These are phyloP conservation scores for Skeletonema grethae DNA, from an alignment of 108 stramenopile species.

Conservation along the genomic window DNA sequence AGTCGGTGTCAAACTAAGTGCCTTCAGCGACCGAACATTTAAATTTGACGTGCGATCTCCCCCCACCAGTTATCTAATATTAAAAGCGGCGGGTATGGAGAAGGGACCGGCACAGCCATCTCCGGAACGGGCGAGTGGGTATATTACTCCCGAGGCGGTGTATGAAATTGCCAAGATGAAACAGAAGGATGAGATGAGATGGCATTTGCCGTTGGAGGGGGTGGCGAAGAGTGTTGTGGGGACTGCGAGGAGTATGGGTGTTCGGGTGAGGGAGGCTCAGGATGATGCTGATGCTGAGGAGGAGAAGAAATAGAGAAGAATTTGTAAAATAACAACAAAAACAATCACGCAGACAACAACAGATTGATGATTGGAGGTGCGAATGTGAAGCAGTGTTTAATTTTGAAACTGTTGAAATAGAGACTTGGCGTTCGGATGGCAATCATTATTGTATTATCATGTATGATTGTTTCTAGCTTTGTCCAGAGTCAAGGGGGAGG, in stretches of 20 bases:
- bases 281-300: constrained; percentile 14
- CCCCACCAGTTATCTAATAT: constrained; percentile 82
- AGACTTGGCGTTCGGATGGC: too few relatives aligned
- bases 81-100: constrained; percentile 73
- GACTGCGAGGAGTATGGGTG: constrained; percentile 82
- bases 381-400: neutral
- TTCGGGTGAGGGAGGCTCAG: constrained; percentile 53
- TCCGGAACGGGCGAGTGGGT: constrained; percentile 62
- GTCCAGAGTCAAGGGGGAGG: too few relatives aligned
- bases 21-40: constrained; percentile 83
- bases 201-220: constrained; percentile 82
- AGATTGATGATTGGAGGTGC: neutral
- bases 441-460: too few relatives aligned
- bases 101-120: constrained; percentile 73
- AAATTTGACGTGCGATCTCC: constrained; percentile 84
- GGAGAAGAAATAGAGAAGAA: neutral
- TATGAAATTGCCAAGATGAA: constrained; percentile 94
- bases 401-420: too few relatives aligned
- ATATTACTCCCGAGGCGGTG: constrained; percentile 85
- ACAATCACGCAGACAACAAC: neutral
- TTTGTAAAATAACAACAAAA: neutral
- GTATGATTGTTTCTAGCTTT: too few relatives aligned
- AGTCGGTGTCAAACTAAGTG: constrained; percentile 70
- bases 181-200: constrained; percentile 74
- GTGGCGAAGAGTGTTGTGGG: constrained; percentile 83